Base-by-base conservation (phyloP, 164 flowering plant species). In the Cinnamomum micranthum region DNA sequence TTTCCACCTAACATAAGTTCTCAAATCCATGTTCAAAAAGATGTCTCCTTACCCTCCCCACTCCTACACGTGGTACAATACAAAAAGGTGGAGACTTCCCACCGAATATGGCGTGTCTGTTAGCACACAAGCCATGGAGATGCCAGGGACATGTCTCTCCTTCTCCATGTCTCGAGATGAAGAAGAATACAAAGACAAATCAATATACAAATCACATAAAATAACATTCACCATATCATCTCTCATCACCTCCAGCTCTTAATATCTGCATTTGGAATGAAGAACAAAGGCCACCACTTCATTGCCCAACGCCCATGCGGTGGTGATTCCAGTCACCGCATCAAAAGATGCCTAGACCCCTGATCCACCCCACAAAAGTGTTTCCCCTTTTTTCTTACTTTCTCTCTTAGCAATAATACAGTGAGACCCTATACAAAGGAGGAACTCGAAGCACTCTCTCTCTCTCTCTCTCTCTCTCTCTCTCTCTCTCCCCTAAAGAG, bases 51-150 rank as follows among this genome's bases (percentile, higher is more conserved):
- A 41, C 47, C 47, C 47, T 7, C 47, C 47, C 47, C 10, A 41
- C 47, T 41, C 47, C 47, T 41, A 41, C 47, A 41, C 47, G 47
- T 41, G 47, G 47, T 41, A 7, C 47, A 35, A 35, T 35, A 35
- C 47, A 41, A 69, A 68, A 47, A 69, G 71, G 71, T 47, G 71
- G 71, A 41, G 23, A 69, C 71, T 20, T 69, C 55, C 71, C 58
- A 69, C 71, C 71, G 71, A 69, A 41, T 31, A 19, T 69, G 71
- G 71, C 71, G 71, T 69, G 71, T 69, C 71, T 13, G 71, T 69
- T 41, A 35, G 71, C 71, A 41, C 58, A 11, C 9, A 28, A 69
- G 71, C 50, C 55, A 50, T 41, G 71, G 71, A 69, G 71, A 41
- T 69, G 52, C 47, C 47, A 41, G 47, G 47, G 47, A 41, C 47